Conservation (phyloP, 257 asterid genomes). For the Lithospermum erythrorhizon region DNA sequence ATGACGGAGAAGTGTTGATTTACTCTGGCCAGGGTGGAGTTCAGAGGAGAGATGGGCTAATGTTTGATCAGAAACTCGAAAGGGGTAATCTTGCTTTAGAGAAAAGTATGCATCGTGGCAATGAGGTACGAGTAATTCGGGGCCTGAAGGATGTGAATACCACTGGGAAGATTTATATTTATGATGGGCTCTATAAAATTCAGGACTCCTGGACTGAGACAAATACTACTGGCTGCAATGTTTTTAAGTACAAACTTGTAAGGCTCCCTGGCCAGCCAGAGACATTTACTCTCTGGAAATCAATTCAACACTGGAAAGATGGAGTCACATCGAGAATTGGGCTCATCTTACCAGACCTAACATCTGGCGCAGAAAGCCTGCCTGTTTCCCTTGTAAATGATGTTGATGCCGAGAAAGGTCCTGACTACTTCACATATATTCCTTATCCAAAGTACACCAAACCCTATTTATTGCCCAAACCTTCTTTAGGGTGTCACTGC, state of each 20-base stretch:
- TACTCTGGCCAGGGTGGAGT: constrained; percentile 88
- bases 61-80: constrained; percentile 80
- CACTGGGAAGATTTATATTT: constrained; percentile 60
- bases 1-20: constrained; percentile 52
- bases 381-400: constrained; percentile 79
- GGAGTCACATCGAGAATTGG: constrained; percentile 52
- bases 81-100: constrained; percentile 43
- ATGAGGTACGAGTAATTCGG: constrained; percentile 45
- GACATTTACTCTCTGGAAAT: constrained; percentile 71
- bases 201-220: constrained; percentile 80
- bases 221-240: constrained; percentile 53
- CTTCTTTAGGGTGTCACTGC: constrained; percentile 55
- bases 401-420: constrained; percentile 77
- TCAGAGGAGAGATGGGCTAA: constrained; percentile 57
- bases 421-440: constrained; percentile 74
- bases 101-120: constrained; percentile 30
- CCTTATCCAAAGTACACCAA: constrained; percentile 40
- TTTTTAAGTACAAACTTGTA: constrained; percentile 68
- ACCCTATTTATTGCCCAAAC: constrained; percentile 35
- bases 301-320: constrained; percentile 76
- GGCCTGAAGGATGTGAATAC: constrained; percentile 37
- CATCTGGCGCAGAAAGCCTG: constrained; percentile 63
- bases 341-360: constrained; percentile 66
- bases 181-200: constrained; percentile 72
- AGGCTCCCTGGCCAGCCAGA: constrained; percentile 77